Percentiles rank a stretch among this genome's conserved stretches.
phyloP scores from a whole-genome alignment of 768 basidiomycete species.

The Termitomyces sp. region DNA sequence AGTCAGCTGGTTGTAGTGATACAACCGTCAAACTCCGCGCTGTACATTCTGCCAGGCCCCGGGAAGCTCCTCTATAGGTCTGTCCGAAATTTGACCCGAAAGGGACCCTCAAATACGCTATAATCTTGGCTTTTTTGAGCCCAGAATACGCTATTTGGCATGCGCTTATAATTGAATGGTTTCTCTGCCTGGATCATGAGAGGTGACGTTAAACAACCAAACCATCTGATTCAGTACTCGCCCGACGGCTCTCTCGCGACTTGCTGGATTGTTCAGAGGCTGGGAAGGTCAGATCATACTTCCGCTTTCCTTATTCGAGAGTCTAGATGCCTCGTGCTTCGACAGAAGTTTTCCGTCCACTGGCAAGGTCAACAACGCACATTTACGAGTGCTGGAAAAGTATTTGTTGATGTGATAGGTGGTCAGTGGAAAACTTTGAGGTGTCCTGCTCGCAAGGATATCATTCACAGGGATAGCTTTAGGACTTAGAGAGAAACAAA shows the following conservation, averaged over 20 bases:
- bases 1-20: no score
- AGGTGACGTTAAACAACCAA: slow-evolving; percentile 7
- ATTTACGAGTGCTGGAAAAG: background rate
- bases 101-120: no score
- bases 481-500: slow-evolving; percentile 5
- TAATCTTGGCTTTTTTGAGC: no score
- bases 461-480: background rate
- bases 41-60: no score
- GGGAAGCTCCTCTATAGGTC: no score
- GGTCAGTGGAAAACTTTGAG: background rate
- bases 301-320: background rate
- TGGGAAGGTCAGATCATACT: slow-evolving; percentile 14
- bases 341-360: slow-evolving; percentile 13
- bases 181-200: slow-evolving; percentile 16
- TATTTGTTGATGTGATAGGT: slow-evolving; percentile 12
- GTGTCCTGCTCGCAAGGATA: background rate
- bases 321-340: background rate
- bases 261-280: slow-evolving; percentile 21
- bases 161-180: background rate
- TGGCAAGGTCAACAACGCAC: slow-evolving; percentile 6
- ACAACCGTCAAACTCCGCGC: no score
- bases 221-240: slow-evolving; percentile 12
- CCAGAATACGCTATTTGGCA: background rate
- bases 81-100: no score
- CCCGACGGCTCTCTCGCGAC: slow-evolving; percentile 10